Percentiles rank a stretch among this genome's conserved stretches.
Evolutionary conservation across 2,329 filamentous ascomycete species (phyloP).

Genomic region (Amphichorda felina): DNA sequence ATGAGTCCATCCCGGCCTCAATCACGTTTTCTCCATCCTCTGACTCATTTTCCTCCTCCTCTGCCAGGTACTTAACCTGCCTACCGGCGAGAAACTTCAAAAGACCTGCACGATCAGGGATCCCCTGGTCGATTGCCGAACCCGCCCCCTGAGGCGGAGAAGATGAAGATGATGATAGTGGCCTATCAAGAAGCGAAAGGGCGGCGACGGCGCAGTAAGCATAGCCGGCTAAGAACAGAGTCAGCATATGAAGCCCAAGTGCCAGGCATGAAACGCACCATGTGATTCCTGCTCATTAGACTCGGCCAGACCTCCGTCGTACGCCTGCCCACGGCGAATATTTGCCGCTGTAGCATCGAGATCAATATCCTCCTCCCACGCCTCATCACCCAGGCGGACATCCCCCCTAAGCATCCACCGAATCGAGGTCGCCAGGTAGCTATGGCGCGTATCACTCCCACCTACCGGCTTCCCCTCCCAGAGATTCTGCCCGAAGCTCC

Average conservation of each 20-base stretch:
- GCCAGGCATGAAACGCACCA: slow-evolving; percentile 33
- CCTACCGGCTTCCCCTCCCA: slow-evolving; percentile 52
- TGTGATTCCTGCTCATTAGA: slow-evolving; percentile 73
- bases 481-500: slow-evolving; percentile 82
- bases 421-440: slow-evolving; percentile 71
- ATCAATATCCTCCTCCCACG: slow-evolving; percentile 60
- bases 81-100: slow-evolving; percentile 50
- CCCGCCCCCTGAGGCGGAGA: slow-evolving; percentile 9
- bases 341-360: slow-evolving; percentile 58
- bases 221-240: slow-evolving; percentile 56
- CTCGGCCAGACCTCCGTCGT: slow-evolving; percentile 77
- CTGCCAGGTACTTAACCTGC: slow-evolving; percentile 49
- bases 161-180: slow-evolving; percentile 24
- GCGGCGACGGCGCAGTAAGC: slow-evolving; percentile 80
- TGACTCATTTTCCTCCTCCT: slow-evolving; percentile 30
- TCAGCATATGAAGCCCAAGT: neutral
- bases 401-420: slow-evolving; percentile 69
- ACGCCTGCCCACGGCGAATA: slow-evolving; percentile 62
- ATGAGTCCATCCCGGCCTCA: slow-evolving; percentile 19
- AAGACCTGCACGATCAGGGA: slow-evolving; percentile 18
- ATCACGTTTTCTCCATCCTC: slow-evolving; percentile 27
- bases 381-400: slow-evolving; percentile 30
- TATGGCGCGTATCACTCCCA: slow-evolving; percentile 76
- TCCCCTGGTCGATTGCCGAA: slow-evolving; percentile 20
- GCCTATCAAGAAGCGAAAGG: slow-evolving; percentile 60